Conservation (phyloP, 140 eudicot genomes). For the Ambrosia hybrid region DNA sequence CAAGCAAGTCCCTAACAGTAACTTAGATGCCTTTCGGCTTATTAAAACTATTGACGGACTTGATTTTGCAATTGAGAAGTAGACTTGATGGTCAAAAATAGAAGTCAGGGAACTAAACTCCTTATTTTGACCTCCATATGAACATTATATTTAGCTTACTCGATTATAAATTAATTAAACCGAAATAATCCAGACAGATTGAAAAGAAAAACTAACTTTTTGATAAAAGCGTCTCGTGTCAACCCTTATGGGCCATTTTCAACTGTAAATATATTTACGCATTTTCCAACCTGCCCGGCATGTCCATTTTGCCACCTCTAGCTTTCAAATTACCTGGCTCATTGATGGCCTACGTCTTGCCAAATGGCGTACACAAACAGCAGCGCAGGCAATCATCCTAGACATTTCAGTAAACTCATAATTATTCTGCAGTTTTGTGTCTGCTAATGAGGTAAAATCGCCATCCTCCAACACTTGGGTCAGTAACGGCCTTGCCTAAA, state of each 20-base stretch:
- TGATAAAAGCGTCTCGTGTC: background rate
- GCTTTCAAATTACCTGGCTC: constrained; percentile 53
- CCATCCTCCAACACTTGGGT: constrained; percentile 62
- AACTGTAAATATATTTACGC: background rate
- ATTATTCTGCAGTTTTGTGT: constrained; percentile 48
- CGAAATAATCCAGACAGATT: no score
- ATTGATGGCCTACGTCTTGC: constrained; percentile 77
- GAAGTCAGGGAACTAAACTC: background rate
- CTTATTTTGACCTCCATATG: no score
- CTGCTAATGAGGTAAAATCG: constrained; percentile 53
- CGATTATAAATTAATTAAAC: no score
- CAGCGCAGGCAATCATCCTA: constrained; percentile 83
- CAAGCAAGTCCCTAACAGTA: background rate
- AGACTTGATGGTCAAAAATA: no score
- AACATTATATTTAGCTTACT: no score
- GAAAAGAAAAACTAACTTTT: background rate
- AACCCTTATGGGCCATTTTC: background rate
- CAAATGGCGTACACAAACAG: constrained; percentile 68
- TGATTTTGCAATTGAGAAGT: background rate
- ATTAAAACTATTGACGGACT: background rate
- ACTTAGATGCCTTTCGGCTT: background rate
- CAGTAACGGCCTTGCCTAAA: constrained; percentile 85
- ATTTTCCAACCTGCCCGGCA: background rate
- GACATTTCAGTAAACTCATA: constrained; percentile 60
- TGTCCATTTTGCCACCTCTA: background rate